A percentile compares a stretch with the other conserved stretches of the same genome.
Conservation (phyloP, 257 asterid species). For the Fraxinus excelsior region DNA sequence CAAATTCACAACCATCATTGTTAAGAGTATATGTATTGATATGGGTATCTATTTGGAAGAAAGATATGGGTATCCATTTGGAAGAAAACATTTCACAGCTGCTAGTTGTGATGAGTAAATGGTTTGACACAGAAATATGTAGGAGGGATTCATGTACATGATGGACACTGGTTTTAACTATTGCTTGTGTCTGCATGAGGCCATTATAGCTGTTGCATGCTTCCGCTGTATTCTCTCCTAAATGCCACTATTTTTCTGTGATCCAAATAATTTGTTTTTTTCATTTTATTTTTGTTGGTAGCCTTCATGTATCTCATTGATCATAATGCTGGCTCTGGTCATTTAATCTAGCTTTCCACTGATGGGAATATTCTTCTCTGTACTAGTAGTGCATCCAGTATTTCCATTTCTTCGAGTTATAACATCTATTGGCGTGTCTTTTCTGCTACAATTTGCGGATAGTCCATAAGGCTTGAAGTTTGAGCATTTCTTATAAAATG, state of each 20-base stretch:
- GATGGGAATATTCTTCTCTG: background rate
- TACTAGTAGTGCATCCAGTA: background rate
- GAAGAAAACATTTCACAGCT: background rate
- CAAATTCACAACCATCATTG: background rate
- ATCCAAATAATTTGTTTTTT: background rate
- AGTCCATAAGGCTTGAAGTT: background rate
- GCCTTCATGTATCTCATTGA: background rate
- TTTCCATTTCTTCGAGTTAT: background rate
- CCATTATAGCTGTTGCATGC: constrained; percentile 7
- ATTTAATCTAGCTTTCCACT: background rate
- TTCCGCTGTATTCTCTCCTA: background rate
- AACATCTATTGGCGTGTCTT: background rate
- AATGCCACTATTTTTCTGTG: background rate
- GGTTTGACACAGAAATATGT: background rate
- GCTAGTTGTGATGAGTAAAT: background rate
- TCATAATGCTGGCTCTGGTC: background rate
- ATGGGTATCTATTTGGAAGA: background rate
- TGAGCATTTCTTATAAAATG: background rate
- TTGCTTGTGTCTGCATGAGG: constrained; percentile 12
- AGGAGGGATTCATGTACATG: background rate
- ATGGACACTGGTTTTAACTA: background rate
- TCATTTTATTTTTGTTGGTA: background rate
- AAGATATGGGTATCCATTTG: background rate
- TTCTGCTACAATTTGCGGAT: background rate
- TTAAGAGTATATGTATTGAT: background rate